phyloP scores from a whole-genome alignment of 108 stramenopile genomes.

The Aurantiochytrium sp. region DNA sequence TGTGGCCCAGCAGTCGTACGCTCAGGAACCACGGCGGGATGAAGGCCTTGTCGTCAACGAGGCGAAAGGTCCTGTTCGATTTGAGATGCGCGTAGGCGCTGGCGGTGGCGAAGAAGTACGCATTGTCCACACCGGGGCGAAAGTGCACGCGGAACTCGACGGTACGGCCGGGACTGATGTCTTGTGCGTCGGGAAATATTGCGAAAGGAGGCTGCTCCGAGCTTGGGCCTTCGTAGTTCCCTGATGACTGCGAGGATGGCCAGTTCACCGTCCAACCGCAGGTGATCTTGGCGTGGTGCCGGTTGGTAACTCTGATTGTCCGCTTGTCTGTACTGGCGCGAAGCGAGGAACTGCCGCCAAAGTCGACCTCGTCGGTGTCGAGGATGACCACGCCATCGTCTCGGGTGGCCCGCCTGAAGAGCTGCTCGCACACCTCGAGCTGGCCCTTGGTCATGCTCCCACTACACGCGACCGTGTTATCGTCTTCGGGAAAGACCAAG shows the following conservation, averaged over 20 bases:
- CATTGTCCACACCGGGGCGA: constrained; percentile 41
- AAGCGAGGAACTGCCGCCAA: constrained; percentile 14
- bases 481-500: neutral
- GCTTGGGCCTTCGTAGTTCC: no score
- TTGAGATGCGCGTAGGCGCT: constrained; percentile 57
- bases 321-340: neutral
- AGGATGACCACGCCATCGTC: neutral
- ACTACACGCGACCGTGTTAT: constrained; percentile 41
- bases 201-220: constrained; percentile 34
- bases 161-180: constrained; percentile 44
- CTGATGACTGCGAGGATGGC: neutral
- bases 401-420: constrained; percentile 42
- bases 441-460: constrained; percentile 46
- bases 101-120: constrained; percentile 51
- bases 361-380: constrained; percentile 35
- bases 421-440: constrained; percentile 47
- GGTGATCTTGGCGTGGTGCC: constrained; percentile 21
- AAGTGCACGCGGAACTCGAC: constrained; percentile 44
- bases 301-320: constrained; percentile 20
- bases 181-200: constrained; percentile 40
- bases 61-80: constrained; percentile 61
- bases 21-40: constrained; percentile 56
- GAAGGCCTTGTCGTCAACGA: constrained; percentile 57
- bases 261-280: neutral
- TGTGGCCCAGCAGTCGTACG: constrained; percentile 51